Evolutionary conservation across 768 basidiomycete genomes (phyloP).

Genomic region (Pholiota conissans): DNA sequence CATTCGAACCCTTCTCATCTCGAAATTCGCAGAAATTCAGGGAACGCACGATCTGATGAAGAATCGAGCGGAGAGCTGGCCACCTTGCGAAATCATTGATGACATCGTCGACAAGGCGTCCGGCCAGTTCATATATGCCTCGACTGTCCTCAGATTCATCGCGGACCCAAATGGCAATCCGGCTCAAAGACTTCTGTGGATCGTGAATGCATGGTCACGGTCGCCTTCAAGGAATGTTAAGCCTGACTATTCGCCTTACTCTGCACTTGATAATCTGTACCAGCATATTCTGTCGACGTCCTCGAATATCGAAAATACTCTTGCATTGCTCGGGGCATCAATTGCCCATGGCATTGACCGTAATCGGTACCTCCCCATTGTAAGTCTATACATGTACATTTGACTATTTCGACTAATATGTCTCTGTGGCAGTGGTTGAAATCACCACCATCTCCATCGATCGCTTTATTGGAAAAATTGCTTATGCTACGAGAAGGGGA

Average conservation of each 20-base stretch:
- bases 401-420: too few species aligned
- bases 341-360: too few species aligned
- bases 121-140: conserved; percentile 24
- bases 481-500: not conserved
- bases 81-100: not conserved
- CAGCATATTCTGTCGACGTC: not conserved
- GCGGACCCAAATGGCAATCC: not conserved
- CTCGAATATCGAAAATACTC: not conserved
- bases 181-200: not conserved
- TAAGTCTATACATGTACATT: too few species aligned
- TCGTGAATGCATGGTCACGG: not conserved
- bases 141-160: conserved; percentile 18
- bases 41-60: not conserved
- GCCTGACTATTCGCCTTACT: not conserved
- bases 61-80: conserved; percentile 7
- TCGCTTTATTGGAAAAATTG: not conserved
- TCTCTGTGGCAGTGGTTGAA: not conserved
- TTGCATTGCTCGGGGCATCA: not conserved
- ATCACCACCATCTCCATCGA: not conserved
- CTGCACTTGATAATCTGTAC: not conserved
- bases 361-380: too few species aligned
- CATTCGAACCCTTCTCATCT: conserved; percentile 7
- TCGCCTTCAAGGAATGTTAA: not conserved
- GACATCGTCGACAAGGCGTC: conserved; percentile 11
- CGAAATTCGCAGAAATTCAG: conserved; percentile 5